A percentile compares a stretch with the other conserved stretches of the same genome.
Evolutionary conservation across 2,329 filamentous ascomycete species (phyloP).

Genomic region (Cytospora schulzeri): DNA sequence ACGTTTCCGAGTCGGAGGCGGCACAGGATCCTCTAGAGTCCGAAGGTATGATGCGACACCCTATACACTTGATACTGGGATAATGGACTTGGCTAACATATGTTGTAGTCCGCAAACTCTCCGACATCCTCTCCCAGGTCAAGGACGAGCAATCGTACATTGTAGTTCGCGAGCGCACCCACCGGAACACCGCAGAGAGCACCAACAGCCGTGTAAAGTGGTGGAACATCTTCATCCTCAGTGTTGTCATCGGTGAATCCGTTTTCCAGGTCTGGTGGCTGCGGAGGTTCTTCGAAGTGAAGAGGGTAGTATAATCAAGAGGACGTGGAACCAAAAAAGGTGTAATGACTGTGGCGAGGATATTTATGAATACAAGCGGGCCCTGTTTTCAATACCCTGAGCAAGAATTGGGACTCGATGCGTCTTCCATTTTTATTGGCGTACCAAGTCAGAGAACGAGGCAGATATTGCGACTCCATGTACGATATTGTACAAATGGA

Average conservation of each 20-base stretch:
- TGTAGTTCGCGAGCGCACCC: slow-evolving; percentile 88
- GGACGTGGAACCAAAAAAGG: neutral
- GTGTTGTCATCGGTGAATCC: slow-evolving; percentile 85
- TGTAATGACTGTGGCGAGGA: neutral
- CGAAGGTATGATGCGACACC: slow-evolving; percentile 66
- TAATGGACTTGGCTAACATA: slow-evolving; percentile 22
- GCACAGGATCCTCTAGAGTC: slow-evolving; percentile 85
- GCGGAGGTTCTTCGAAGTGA: slow-evolving; percentile 94
- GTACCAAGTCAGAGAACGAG: neutral
- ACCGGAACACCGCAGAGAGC: slow-evolving; percentile 98
- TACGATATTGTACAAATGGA: slow-evolving; percentile 1
- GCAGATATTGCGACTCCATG: neutral
- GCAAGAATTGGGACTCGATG: slow-evolving; percentile 5
- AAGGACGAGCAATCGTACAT: slow-evolving; percentile 99
- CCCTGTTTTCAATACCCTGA: slow-evolving; percentile 21
- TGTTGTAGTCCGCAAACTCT: slow-evolving; percentile 72
- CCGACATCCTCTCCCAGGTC: slow-evolving; percentile 84
- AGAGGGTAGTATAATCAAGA: slow-evolving; percentile 58
- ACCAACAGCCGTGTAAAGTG: slow-evolving; percentile 97
- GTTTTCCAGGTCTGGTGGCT: slow-evolving; percentile 99
- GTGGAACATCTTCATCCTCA: slow-evolving; percentile 98
- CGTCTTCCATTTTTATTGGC: slow-evolving; percentile 6
- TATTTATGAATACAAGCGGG: slow-evolving; percentile 15
- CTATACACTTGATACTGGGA: neutral
- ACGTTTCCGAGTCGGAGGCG: slow-evolving; percentile 85